Conservation (phyloP, 768 basidiomycete genomes). For the Russula abietina region DNA sequence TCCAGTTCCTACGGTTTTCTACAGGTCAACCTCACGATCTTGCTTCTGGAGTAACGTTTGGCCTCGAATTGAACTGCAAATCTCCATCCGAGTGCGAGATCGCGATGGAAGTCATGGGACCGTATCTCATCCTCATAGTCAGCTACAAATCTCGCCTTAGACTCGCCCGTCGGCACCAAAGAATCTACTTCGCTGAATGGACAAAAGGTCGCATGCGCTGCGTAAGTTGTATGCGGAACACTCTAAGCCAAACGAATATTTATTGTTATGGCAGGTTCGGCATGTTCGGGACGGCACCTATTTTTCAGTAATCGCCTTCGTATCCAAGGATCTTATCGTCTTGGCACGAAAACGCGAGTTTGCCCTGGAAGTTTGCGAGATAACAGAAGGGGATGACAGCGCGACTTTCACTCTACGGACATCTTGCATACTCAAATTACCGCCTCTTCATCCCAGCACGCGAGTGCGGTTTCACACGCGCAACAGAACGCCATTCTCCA, state of each 20-base stretch:
- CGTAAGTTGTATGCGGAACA: background rate
- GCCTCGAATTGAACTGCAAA: conserved; percentile 15
- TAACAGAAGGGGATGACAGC: background rate
- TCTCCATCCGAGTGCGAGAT: conserved; percentile 13
- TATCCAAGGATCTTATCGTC: conserved; percentile 16
- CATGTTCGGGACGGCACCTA: conserved; percentile 15
- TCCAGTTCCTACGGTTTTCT: conserved; percentile 13
- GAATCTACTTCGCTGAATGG: conserved; percentile 15
- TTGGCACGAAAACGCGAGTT: conserved; percentile 18
- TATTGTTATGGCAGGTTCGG: conserved; percentile 7
- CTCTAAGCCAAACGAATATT: background rate
- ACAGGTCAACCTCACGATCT: conserved; percentile 8
- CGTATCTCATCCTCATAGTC: conserved; percentile 13
- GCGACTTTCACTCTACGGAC: conserved; percentile 1
- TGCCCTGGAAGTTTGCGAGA: conserved; percentile 16
- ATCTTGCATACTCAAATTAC: conserved; percentile 11
- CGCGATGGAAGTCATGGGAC: conserved; percentile 16
- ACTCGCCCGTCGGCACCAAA: conserved; percentile 10
- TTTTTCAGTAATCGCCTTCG: conserved; percentile 14
- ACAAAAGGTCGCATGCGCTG: conserved; percentile 7
- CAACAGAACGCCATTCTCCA: conserved; percentile 11
- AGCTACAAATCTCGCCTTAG: conserved; percentile 11
- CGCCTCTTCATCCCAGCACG: conserved; percentile 4
- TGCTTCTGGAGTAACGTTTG: background rate
- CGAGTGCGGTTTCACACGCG: conserved; percentile 10